Evolutionary conservation across 345 rosid species (phyloP), one percentile per base, ranked within the genome.

Genomic region (Dipteronia sinensis): DNA sequence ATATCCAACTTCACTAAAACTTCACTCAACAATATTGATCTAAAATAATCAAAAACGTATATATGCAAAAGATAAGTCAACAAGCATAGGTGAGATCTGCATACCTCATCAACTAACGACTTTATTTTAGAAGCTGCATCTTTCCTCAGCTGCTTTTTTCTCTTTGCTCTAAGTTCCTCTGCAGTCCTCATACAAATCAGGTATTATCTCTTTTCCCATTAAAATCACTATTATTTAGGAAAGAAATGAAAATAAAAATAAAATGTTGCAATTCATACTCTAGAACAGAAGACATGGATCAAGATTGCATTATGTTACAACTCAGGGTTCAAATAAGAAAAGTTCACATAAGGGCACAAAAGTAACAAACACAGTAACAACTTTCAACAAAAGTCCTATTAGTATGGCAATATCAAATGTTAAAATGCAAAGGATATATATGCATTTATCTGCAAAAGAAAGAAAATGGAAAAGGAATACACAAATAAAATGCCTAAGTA

Each of bases 101-200:
- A 78, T 86, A 94, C 99, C 98, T 94, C 99, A 69, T 94, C 98
- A 69, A 97, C 98, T 81, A 88, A 65, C 53, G 97, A 94, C 87
- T 97, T 97, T 63, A 93, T 81, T 79, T 97, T 97, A 58, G 94
- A 88, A 79, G 98, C 97, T 23, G 93, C 89, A 84, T 94, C 94
- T 89, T 97, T 97, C 93, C 91, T 97, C 85, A 97, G 85, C 81
- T 89, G 98, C 79, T 93, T 97, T 88, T 90, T 97, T 88, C 99
- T 87, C 84, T 92, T 97, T 77, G 90, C 87, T 78, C 79, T 85
- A 89, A 97, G 98, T 85, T 97, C 98, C 20, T 89, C 99, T 97
- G 97, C 89, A 82, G 68, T 79, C 77, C n/a, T 53, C 76, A 84
- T 16, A 83, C 58, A 67, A 69, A 58, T 72, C 71, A 74, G 65